A percentile compares a stretch with the other conserved stretches of the same genome.
phyloP scores from a whole-genome alignment of 2,329 filamentous ascomycete species.

The Elsinoe necatrix region DNA sequence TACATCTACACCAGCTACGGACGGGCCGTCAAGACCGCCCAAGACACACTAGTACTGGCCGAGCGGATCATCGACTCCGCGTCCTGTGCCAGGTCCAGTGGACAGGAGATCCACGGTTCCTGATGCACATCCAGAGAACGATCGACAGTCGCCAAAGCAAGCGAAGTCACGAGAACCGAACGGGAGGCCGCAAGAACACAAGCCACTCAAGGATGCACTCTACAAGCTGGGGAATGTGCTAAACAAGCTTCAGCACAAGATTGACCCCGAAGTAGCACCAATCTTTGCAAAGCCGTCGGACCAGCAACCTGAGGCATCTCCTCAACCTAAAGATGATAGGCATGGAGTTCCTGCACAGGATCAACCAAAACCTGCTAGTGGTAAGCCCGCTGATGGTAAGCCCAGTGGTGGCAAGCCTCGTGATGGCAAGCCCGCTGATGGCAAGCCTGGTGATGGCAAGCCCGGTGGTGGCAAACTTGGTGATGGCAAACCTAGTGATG shows the following conservation, averaged over 20 bases:
- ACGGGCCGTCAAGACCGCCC: not conserved
- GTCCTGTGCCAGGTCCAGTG: not conserved
- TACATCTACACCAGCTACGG: not conserved
- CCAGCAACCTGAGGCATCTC: not conserved
- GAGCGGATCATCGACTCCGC: not conserved
- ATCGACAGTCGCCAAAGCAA: not conserved
- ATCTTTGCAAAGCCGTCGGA: not conserved
- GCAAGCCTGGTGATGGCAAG: not conserved
- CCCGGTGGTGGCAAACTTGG: not conserved
- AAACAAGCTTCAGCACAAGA: not conserved
- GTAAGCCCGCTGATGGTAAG: not conserved
- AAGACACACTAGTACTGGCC: conserved; percentile 1
- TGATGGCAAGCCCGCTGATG: not conserved
- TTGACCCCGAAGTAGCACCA: not conserved
- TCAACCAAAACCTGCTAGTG: too few species aligned
- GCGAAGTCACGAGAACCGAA: not conserved
- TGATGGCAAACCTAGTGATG: not conserved
- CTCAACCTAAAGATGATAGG: not conserved
- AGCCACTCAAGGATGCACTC: not conserved
- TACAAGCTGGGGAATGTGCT: not conserved
- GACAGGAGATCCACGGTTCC: not conserved
- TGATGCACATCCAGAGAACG: not conserved
- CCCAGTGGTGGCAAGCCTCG: not conserved
- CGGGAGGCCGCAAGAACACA: not conserved
- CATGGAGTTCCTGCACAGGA: too few species aligned